Percentiles rank a stretch among this genome's conserved stretches.
Evolutionary conservation across 306 rosid genomes (phyloP).

Genomic region (Gleditsia sinensis): DNA sequence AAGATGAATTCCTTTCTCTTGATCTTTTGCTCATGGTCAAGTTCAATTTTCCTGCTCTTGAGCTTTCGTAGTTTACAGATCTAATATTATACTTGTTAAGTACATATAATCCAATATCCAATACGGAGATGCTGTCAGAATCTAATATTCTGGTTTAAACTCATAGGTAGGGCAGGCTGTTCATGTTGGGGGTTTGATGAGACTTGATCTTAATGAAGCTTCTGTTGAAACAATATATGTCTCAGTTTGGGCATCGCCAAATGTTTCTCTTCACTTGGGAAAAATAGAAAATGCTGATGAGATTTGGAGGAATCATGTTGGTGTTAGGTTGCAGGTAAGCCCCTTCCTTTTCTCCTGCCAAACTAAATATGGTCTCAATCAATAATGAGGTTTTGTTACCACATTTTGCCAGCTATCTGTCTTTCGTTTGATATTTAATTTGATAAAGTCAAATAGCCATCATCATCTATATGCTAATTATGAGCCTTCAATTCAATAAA

Average conservation of each 20-base stretch:
- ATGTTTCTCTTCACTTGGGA: slow-evolving; percentile 85
- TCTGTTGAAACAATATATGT: slow-evolving; percentile 81
- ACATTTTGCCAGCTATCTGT: slow-evolving; percentile 22
- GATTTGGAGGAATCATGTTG: slow-evolving; percentile 80
- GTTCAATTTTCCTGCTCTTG: neutral
- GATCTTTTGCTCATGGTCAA: neutral
- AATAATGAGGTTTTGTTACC: neutral
- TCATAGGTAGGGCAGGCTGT: slow-evolving; percentile 82
- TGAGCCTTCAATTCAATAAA: slow-evolving; percentile 11
- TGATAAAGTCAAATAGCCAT: slow-evolving; percentile 2
- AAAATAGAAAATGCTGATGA: slow-evolving; percentile 91
- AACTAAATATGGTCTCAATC: slow-evolving; percentile 2
- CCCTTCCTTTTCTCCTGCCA: slow-evolving; percentile 17
- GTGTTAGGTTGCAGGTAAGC: slow-evolving; percentile 79
- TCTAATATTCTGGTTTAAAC: slow-evolving; percentile 32
- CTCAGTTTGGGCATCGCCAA: slow-evolving; percentile 86
- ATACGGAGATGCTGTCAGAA: slow-evolving; percentile 13
- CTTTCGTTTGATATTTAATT: slow-evolving; percentile 9
- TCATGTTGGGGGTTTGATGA: slow-evolving; percentile 77
- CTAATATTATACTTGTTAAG: neutral
- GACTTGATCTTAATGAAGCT: slow-evolving; percentile 77
- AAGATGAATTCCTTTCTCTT: neutral
- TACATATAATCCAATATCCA: slow-evolving; percentile 3
- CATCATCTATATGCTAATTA: slow-evolving; percentile 22
- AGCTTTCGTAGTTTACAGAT: neutral